Evolutionary conservation across 2,329 filamentous ascomycete species (phyloP).

Genomic region (Ophiostoma pallidulum): DNA sequence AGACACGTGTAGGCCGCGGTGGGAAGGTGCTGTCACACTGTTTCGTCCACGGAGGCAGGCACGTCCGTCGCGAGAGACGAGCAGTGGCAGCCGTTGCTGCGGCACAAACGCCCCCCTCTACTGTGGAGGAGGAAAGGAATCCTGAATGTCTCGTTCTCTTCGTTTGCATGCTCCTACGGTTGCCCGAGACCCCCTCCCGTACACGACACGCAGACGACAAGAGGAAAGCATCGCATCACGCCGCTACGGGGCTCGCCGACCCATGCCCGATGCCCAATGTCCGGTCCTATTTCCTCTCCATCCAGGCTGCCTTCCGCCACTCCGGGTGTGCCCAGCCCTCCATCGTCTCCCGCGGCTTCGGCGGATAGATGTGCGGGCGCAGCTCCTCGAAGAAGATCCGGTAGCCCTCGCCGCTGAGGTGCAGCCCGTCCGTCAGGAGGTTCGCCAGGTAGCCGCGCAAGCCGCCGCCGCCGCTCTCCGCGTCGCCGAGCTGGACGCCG

Average conservation of each 20-base stretch:
- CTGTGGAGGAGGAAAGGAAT: too few species aligned
- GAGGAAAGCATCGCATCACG: too few species aligned
- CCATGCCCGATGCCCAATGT: not conserved
- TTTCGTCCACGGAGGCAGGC: too few species aligned
- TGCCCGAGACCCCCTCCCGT: too few species aligned
- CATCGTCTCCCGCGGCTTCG: constrained; percentile 29
- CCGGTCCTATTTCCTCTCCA: constrained; percentile 10
- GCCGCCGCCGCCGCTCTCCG: constrained; percentile 39
- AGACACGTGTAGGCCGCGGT: too few species aligned
- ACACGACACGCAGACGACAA: too few species aligned
- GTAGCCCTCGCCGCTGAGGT: constrained; percentile 47
- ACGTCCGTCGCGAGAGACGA: too few species aligned
- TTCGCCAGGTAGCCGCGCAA: constrained; percentile 40
- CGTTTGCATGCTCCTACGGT: too few species aligned
- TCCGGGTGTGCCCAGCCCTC: constrained; percentile 35
- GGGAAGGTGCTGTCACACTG: too few species aligned
- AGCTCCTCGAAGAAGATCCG: constrained; percentile 41
- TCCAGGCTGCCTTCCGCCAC: constrained; percentile 31
- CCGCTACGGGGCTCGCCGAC: not conserved
- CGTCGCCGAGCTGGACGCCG: constrained; percentile 40
- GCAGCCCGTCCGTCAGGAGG: constrained; percentile 49
- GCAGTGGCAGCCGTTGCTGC: too few species aligned
- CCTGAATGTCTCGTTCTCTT: too few species aligned
- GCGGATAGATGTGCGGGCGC: constrained; percentile 36
- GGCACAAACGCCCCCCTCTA: too few species aligned